These are phyloP conservation scores for Prunus kanzakura DNA, from an alignment of 306 rosid species.

Conservation along the genomic window DNA sequence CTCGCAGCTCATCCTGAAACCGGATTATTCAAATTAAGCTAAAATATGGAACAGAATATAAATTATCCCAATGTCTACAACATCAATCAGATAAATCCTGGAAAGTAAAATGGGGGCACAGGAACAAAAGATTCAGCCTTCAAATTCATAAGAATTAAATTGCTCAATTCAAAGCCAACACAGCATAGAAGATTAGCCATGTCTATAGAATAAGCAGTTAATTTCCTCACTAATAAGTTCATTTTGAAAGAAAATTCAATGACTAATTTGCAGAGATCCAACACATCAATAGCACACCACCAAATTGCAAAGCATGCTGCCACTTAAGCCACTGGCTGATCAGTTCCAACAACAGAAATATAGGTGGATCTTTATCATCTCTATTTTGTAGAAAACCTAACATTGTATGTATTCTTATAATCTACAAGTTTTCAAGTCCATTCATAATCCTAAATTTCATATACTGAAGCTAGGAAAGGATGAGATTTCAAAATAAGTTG, in stretches of 20 bases:
- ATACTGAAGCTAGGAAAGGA: neutral
- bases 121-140: neutral
- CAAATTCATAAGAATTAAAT: neutral
- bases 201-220: neutral
- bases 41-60: neutral
- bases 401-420: neutral
- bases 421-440: neutral
- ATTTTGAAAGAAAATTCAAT: neutral
- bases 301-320: neutral
- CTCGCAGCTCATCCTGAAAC: conserved; percentile 91
- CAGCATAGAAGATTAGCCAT: neutral
- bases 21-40: neutral
- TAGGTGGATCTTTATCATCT: neutral
- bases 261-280: neutral
- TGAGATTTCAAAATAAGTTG: neutral
- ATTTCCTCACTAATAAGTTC: neutral
- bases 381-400: neutral
- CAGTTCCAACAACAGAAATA: neutral
- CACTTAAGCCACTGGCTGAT: neutral
- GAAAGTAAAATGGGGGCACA: neutral
- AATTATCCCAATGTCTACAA: neutral
- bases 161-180: neutral
- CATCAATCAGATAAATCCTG: neutral
- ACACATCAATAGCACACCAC: neutral
- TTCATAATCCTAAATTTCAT: neutral